Percentiles rank a stretch among this genome's conserved stretches.
phyloP scores from a whole-genome alignment of 495 filamentous ascomycete genomes.

The Sabuloglossum arenarium region DNA sequence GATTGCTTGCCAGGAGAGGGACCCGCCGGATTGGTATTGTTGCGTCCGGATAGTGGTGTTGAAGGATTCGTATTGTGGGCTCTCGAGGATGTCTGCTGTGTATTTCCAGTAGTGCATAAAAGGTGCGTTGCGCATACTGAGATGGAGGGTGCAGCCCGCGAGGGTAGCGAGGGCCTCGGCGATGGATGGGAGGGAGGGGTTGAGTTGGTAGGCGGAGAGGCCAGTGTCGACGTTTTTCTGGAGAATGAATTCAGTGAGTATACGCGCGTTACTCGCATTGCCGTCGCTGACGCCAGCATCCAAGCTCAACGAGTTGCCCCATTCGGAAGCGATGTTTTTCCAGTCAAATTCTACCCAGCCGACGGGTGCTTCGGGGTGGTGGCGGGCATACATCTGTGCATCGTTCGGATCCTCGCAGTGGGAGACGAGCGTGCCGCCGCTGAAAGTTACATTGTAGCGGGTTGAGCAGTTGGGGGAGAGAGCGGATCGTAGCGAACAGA shows the following conservation, averaged over 20 bases:
- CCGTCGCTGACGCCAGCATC: slow-evolving; percentile 34
- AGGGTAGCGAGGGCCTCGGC: slow-evolving; percentile 48
- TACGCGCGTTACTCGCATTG: slow-evolving; percentile 38
- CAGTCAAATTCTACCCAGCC: slow-evolving; percentile 26
- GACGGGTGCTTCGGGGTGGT: slow-evolving; percentile 15
- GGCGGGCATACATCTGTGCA: slow-evolving; percentile 27
- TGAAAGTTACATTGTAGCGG: slow-evolving; percentile 32
- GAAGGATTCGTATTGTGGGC: slow-evolving; percentile 28
- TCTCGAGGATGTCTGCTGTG: slow-evolving; percentile 11
- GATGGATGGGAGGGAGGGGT: slow-evolving; percentile 33
- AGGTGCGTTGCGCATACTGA: slow-evolving; percentile 28
- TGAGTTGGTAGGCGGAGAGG: slow-evolving; percentile 7
- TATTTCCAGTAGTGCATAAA: slow-evolving; percentile 39
- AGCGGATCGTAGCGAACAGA: slow-evolving; percentile 41
- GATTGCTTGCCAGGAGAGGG: slow-evolving; percentile 30
- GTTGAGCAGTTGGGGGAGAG: slow-evolving; percentile 40
- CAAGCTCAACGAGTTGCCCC: slow-evolving; percentile 34
- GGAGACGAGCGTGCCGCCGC: slow-evolving; percentile 29
- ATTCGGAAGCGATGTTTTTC: slow-evolving; percentile 34
- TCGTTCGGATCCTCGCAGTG: slow-evolving; percentile 35
- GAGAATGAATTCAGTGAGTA: slow-evolving; percentile 34
- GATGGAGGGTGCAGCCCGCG: slow-evolving; percentile 38
- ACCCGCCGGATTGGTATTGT: slow-evolving; percentile 40
- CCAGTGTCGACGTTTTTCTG: slow-evolving; percentile 2
- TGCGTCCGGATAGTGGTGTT: slow-evolving; percentile 32